phyloP scores from a whole-genome alignment of 352 stramenopile genomes.

The Globisporangium irregulare region DNA sequence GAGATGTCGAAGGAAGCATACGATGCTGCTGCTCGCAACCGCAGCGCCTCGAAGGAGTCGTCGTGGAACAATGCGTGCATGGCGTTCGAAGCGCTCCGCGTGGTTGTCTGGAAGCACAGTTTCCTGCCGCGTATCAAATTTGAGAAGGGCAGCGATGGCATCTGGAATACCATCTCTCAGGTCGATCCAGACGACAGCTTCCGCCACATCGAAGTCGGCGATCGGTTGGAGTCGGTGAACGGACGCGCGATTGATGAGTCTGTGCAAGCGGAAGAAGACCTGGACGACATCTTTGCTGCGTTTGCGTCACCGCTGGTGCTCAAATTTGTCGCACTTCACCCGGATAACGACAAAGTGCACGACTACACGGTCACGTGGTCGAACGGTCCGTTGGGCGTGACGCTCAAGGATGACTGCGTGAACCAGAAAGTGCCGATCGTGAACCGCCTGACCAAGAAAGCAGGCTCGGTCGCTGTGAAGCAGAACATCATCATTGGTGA shows the following conservation, averaged over 20 bases:
- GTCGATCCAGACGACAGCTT: slow-evolving; percentile 82
- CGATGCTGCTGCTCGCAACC: slow-evolving; percentile 28
- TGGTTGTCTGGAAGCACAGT: slow-evolving; percentile 88
- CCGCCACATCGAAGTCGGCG: slow-evolving; percentile 62
- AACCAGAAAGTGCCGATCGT: slow-evolving; percentile 87
- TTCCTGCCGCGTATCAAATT: slow-evolving; percentile 76
- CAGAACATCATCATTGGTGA: slow-evolving; percentile 88
- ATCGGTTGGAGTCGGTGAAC: slow-evolving; percentile 77
- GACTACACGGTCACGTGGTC: slow-evolving; percentile 87
- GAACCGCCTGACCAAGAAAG: slow-evolving; percentile 84
- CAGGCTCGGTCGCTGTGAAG: slow-evolving; percentile 81
- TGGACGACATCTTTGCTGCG: slow-evolving; percentile 71
- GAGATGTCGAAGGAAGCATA: slow-evolving; percentile 23
- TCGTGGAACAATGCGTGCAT: slow-evolving; percentile 83
- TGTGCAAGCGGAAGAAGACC: slow-evolving; percentile 56
- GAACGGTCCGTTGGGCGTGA: slow-evolving; percentile 82
- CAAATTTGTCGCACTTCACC: slow-evolving; percentile 69
- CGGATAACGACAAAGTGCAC: slow-evolving; percentile 64
- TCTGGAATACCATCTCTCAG: slow-evolving; percentile 68
- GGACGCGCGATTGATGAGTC: slow-evolving; percentile 61
- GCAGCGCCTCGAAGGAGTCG: slow-evolving; percentile 68
- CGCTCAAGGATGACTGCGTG: slow-evolving; percentile 80
- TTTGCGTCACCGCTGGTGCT: slow-evolving; percentile 78
- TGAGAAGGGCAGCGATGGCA: slow-evolving; percentile 33
- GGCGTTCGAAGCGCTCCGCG: slow-evolving; percentile 67